Evolutionary conservation across 2,329 filamentous ascomycete genomes (phyloP).

Genomic region (Didymellaceae sp.): DNA sequence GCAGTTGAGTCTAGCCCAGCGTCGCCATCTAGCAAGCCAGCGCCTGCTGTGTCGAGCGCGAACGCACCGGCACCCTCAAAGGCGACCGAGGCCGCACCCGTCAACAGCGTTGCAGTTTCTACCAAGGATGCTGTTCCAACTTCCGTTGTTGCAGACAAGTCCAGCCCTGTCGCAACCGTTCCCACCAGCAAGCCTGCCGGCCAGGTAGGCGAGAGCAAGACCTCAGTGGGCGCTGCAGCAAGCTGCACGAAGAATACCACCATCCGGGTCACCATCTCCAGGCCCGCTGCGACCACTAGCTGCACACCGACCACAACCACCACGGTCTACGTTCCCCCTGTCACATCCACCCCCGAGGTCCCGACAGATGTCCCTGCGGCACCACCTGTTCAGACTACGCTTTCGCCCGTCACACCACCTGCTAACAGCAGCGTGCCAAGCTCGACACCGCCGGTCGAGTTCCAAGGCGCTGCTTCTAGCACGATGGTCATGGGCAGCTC

Average conservation of each 20-base stretch:
- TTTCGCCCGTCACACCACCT: constrained; percentile 26
- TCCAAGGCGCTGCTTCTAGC: constrained; percentile 33
- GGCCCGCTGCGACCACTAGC: constrained; percentile 18
- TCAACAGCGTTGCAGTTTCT: constrained; percentile 10
- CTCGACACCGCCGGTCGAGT: constrained; percentile 25
- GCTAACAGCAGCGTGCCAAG: constrained; percentile 32
- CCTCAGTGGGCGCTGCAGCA: constrained; percentile 13
- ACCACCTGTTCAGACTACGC: constrained; percentile 21
- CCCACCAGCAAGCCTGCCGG: constrained; percentile 23
- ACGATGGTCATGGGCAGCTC: constrained; percentile 24
- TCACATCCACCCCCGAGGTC: constrained; percentile 13
- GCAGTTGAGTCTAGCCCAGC: constrained; percentile 1
- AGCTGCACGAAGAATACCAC: constrained; percentile 33
- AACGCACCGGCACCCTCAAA: constrained; percentile 12
- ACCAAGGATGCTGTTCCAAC: constrained; percentile 7
- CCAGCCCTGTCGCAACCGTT: constrained; percentile 4
- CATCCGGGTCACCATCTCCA: constrained; percentile 24
- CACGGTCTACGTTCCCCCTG: constrained; percentile 35
- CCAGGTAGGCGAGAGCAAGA: constrained; percentile 18
- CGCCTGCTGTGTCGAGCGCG: constrained; percentile 2
- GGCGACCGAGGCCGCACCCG: constrained; percentile 13
- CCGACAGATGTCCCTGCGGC: constrained; percentile 14
- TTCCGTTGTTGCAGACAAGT: constrained; percentile 8
- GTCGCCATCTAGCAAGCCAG: constrained; percentile 10
- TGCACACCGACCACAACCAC: constrained; percentile 35